These are phyloP conservation scores for Globisporangium uncinulatum DNA, from an alignment of 352 stramenopile species.

Conservation along the genomic window DNA sequence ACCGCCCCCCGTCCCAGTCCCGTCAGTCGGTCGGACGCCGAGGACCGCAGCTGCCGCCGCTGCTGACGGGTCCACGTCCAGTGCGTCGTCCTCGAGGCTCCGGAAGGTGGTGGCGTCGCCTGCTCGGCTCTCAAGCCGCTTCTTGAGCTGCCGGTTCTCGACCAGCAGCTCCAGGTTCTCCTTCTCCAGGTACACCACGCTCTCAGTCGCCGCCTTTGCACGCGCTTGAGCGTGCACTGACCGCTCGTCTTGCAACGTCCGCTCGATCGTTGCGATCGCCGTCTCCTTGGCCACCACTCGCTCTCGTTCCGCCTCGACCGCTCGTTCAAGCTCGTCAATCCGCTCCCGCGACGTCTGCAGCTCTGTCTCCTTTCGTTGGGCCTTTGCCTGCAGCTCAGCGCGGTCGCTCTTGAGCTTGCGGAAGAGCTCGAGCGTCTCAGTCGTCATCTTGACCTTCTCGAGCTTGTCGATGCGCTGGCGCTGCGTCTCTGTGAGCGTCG, in stretches of 20 bases:
- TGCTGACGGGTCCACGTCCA: conserved; percentile 22
- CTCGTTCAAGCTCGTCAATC: conserved; percentile 29
- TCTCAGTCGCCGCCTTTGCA: conserved; percentile 25
- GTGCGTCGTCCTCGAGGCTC: conserved; percentile 8
- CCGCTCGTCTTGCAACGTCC: conserved; percentile 35
- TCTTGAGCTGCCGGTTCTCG: conserved; percentile 52
- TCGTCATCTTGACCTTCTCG: conserved; percentile 83
- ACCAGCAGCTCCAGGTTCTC: conserved; percentile 63
- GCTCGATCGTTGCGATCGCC: conserved; percentile 38
- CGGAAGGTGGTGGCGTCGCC: background rate
- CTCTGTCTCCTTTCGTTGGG: conserved; percentile 43
- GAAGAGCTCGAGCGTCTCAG: conserved; percentile 60
- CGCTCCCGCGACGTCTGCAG: conserved; percentile 29
- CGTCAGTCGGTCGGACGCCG: background rate
- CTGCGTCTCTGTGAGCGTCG: conserved; percentile 44
- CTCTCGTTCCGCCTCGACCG: conserved; percentile 2
- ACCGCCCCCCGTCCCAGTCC: too few relatives aligned
- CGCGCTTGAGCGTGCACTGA: conserved; percentile 29
- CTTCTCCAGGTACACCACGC: conserved; percentile 57
- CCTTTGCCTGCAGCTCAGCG: conserved; percentile 37
- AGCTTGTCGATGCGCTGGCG: conserved; percentile 67
- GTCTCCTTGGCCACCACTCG: conserved; percentile 32
- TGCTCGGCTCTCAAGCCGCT: conserved; percentile 25
- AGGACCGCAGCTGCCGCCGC: conserved; percentile 17
- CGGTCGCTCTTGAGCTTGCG: conserved; percentile 60